Percentiles rank a stretch among this genome's conserved stretches.
These are phyloP conservation scores for Acmispon strigosus DNA, from an alignment of 306 rosid genomes.

Conservation along the genomic window DNA sequence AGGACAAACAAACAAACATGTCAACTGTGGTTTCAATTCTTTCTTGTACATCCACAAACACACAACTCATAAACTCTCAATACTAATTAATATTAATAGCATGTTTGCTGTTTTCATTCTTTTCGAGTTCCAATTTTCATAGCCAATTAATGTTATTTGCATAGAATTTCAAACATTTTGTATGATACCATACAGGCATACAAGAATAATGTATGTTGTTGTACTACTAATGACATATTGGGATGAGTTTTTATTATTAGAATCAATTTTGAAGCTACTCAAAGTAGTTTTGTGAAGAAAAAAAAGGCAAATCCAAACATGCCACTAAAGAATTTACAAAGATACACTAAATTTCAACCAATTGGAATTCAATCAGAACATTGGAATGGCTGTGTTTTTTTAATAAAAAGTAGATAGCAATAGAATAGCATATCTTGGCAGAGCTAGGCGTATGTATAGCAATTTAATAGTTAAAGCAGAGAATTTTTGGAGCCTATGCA, in stretches of 20 bases:
- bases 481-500: conserved; percentile 28
- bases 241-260: no score
- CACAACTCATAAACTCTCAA: conserved; percentile 8
- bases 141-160: neutral
- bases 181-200: neutral
- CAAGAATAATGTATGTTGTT: neutral
- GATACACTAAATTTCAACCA: neutral
- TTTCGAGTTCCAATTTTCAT: neutral
- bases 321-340: no score
- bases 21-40: conserved; percentile 31
- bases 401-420: neutral
- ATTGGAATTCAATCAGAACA: neutral
- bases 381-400: neutral
- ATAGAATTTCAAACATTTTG: neutral
- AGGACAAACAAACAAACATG: conserved; percentile 33
- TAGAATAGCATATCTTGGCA: conserved; percentile 35
- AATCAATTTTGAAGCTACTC: no score
- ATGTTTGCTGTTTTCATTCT: neutral
- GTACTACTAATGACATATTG: neutral
- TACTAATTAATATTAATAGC: neutral
- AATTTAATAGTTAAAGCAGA: neutral
- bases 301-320: no score
- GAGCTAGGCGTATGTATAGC: neutral
- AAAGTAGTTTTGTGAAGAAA: no score
- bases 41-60: conserved; percentile 25